Evolutionary conservation across 2,329 filamentous ascomycete species (phyloP), one percentile per base, ranked within the genome.

Genomic region (Epichloe gansuensis): DNA sequence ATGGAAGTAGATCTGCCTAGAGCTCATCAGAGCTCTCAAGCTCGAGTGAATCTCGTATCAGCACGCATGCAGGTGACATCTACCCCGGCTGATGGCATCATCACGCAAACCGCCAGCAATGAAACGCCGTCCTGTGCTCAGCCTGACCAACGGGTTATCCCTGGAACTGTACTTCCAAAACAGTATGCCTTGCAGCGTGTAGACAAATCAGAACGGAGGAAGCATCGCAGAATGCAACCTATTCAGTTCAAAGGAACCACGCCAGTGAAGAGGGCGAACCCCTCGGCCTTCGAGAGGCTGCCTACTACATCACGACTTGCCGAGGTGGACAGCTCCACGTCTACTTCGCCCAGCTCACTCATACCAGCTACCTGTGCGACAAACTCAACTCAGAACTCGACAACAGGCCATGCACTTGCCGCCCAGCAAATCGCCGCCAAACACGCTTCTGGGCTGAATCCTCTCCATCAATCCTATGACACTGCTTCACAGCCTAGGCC

Each of bases 41-140:
- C 34, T 6, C 55, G 62, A 15, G 55, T 68, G 9, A 65, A 65
- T 39, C 57, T 60, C n/a, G 54, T 52, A 42, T 56, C 61, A 42
- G 54, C 60, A 13, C 57, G 54, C 34, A 50, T 55, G 4, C 51
- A 58, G 17, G 43, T 56, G 34, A 50, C 51, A 4, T 57, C 57
- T 17, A 54, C 57, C 4, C 60, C 55, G 17, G 46, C 45, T 35
- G 25, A 31, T 17, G 21, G 41, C 7, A 28, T 42, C 41, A 15
- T n/a, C 11, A 23, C 51, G 28, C 51, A 50, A 21, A 39, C 52
- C 25, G 55, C 59, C 42, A 56, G 59, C 41, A 60, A 58, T 34
- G 58, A 60, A 42, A 68, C 64, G 46, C 64, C 67, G 35, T 60
- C 67, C 38, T 68, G 66, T 48, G 65, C 65, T 11, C 67, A 68